phyloP scores from a whole-genome alignment of 75 land plant genomes.

The Pinus albicaulis region DNA sequence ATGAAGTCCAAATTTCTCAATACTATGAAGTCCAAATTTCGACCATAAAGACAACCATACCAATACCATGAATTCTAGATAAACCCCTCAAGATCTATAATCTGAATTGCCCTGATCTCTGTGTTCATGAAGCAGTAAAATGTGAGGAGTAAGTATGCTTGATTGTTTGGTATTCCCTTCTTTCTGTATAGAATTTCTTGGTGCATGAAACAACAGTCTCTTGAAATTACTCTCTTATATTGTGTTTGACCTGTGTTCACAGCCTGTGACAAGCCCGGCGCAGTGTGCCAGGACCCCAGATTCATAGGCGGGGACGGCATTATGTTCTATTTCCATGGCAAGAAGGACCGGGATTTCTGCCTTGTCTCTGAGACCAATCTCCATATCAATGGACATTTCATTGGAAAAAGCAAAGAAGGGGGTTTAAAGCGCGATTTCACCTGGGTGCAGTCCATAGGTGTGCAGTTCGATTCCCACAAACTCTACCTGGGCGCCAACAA shows the following conservation, averaged over 20 bases:
- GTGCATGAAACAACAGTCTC: too few relatives aligned
- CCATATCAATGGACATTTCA: slow-evolving; percentile 45
- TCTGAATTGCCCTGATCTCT: too few relatives aligned
- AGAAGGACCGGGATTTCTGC: slow-evolving; percentile 53
- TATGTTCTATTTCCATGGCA: slow-evolving; percentile 50
- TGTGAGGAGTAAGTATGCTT: too few relatives aligned
- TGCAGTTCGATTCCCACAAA: slow-evolving; percentile 19
- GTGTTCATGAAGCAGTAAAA: too few relatives aligned
- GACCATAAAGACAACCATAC: too few relatives aligned
- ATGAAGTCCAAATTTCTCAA: too few relatives aligned
- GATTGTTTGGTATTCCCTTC: too few relatives aligned
- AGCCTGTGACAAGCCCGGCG: slow-evolving; percentile 35
- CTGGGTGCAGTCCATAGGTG: slow-evolving; percentile 32
- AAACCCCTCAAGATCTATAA: too few relatives aligned
- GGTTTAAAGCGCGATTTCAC: slow-evolving; percentile 30
- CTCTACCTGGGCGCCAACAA: slow-evolving; percentile 20
- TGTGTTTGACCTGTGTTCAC: not conserved
- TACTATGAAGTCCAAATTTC: too few relatives aligned
- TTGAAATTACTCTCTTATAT: not conserved
- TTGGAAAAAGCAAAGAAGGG: slow-evolving; percentile 14
- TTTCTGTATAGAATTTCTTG: too few relatives aligned
- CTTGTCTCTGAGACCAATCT: slow-evolving; percentile 42
- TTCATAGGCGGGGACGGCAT: slow-evolving; percentile 43
- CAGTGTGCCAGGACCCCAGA: slow-evolving; percentile 41
- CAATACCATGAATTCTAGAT: too few relatives aligned